Evolutionary conservation across 148 eudicot species (phyloP).

Genomic region (Cornus controversa): DNA sequence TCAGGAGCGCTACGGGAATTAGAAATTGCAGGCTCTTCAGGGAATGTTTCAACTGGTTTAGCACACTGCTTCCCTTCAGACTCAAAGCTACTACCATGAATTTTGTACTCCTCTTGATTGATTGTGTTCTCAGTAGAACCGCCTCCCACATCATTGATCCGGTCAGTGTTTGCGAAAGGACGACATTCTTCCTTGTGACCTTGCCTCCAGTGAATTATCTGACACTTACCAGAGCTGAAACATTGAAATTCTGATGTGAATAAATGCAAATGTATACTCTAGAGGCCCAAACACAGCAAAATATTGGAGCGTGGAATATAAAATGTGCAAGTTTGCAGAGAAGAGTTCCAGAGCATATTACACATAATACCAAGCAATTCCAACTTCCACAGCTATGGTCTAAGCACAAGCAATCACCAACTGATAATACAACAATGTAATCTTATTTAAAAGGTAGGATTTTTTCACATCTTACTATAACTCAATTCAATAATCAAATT

Average conservation of each 20-base stretch:
- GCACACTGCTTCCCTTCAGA: conserved; percentile 27
- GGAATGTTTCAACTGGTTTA: conserved; percentile 19
- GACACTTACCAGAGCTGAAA: conserved; percentile 94
- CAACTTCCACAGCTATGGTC: neutral
- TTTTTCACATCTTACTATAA: no score
- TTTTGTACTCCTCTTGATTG: conserved; percentile 29
- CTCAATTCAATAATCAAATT: no score
- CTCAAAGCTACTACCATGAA: conserved; percentile 15
- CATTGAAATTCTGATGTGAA: conserved; percentile 7
- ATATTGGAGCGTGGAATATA: neutral
- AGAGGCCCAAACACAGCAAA: neutral
- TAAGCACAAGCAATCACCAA: neutral
- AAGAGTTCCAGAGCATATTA: neutral
- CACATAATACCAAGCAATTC: neutral
- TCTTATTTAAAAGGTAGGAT: neutral
- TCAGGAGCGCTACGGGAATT: conserved; percentile 15
- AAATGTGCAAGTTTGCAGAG: neutral
- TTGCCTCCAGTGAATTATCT: conserved; percentile 86
- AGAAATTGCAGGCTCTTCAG: conserved; percentile 19
- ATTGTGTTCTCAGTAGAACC: conserved; percentile 24
- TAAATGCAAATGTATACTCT: neutral
- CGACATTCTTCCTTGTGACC: conserved; percentile 83
- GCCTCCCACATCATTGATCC: conserved; percentile 28
- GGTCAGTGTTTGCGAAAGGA: conserved; percentile 30
- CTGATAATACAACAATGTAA: neutral